Evolutionary conservation across 495 filamentous ascomycete species (phyloP).

Genomic region (Cercophora newfieldiana): DNA sequence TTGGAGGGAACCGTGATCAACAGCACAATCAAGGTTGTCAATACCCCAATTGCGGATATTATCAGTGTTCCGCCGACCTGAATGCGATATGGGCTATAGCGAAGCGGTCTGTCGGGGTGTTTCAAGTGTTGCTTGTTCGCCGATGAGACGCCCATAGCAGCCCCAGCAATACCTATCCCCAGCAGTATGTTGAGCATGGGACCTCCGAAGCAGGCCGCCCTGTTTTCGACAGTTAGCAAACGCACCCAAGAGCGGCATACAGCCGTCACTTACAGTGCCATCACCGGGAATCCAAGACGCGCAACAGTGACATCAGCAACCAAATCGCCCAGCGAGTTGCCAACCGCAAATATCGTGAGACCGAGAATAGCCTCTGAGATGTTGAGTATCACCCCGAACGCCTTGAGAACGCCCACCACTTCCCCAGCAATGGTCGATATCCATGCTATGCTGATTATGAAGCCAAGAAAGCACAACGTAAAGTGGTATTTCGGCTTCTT

Average conservation of each 20-base stretch:
- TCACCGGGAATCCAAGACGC: conserved; percentile 88
- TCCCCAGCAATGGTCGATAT: conserved; percentile 95
- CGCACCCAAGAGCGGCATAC: not conserved
- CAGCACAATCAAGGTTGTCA: conserved; percentile 76
- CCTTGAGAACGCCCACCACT: conserved; percentile 93
- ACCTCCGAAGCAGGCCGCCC: conserved; percentile 89
- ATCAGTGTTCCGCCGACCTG: conserved; percentile 80
- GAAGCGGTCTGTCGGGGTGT: conserved; percentile 55
- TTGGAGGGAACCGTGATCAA: conserved; percentile 82
- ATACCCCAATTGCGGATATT: conserved; percentile 75
- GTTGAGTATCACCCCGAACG: conserved; percentile 85
- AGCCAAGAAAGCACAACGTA: conserved; percentile 84
- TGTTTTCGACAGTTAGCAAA: conserved; percentile 24
- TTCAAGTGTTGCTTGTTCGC: conserved; percentile 55
- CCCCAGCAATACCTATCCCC: conserved; percentile 84
- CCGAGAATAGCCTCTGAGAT: conserved; percentile 97
- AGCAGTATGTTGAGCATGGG: conserved; percentile 98
- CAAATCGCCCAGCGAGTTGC: conserved; percentile 91
- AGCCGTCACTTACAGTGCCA: conserved; percentile 68
- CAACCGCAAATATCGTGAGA: conserved; percentile 94
- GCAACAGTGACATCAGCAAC: conserved; percentile 96
- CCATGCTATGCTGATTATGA: conserved; percentile 88
- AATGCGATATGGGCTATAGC: conserved; percentile 70
- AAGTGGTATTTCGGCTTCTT: conserved; percentile 66
- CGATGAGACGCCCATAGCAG: conserved; percentile 74